phyloP scores from a whole-genome alignment of 331 rosid genomes.

The Acacia concinna region DNA sequence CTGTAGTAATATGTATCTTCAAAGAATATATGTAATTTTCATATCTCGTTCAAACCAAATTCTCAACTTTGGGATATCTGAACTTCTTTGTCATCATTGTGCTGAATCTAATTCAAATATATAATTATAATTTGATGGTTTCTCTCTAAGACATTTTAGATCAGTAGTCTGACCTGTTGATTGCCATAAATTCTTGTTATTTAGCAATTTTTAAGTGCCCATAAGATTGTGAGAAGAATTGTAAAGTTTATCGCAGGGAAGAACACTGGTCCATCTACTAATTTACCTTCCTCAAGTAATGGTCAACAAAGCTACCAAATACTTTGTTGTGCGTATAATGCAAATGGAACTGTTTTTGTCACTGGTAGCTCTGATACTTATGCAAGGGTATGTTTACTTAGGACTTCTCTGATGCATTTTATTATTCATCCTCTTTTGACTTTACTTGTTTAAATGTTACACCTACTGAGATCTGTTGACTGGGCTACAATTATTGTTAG shows the following conservation, averaged over 20 bases:
- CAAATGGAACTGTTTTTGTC: constrained; percentile 87
- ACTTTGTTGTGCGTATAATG: constrained; percentile 91
- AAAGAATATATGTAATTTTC: not conserved
- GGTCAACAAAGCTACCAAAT: constrained; percentile 63
- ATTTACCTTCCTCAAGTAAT: constrained; percentile 63
- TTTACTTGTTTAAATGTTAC: constrained; percentile 32
- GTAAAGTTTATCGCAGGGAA: constrained; percentile 58
- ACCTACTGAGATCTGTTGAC: constrained; percentile 35
- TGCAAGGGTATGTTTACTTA: constrained; percentile 66
- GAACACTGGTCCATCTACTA: constrained; percentile 52
- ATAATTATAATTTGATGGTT: not conserved
- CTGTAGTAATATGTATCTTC: constrained; percentile 16
- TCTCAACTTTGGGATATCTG: not conserved
- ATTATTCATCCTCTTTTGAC: constrained; percentile 27
- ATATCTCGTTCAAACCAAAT: constrained; percentile 7
- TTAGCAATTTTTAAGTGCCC: constrained; percentile 20
- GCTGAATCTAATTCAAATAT: constrained; percentile 5
- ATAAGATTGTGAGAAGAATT: constrained; percentile 33
- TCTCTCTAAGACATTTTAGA: constrained; percentile 31
- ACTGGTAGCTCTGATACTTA: constrained; percentile 89
- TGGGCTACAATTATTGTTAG: constrained; percentile 47
- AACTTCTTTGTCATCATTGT: constrained; percentile 3
- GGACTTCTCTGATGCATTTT: constrained; percentile 30
- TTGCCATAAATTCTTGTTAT: constrained; percentile 24
- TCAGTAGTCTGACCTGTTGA: constrained; percentile 33